Base-by-base conservation (phyloP, 345 rosid species). In the Cardamine resedifolia region DNA sequence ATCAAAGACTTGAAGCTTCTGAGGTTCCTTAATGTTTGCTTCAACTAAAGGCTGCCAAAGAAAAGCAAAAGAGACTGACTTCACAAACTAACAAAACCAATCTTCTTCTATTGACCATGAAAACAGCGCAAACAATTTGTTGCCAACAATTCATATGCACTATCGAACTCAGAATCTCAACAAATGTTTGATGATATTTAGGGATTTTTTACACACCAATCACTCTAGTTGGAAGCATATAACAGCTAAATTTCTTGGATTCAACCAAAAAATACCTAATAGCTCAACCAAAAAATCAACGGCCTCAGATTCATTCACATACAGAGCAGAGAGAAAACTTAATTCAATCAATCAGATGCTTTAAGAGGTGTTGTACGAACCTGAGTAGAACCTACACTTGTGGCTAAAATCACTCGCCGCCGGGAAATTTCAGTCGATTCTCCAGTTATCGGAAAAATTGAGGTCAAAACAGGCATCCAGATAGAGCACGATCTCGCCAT, bases 401-500 rank as follows among this genome's bases (percentile, higher is more conserved):
- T 55, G 34, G 71, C 74, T 69, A 69, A 45, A 23, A 62, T 76
- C 44, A 55, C 75, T 10, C 52, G 66, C 0, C 71, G 63, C 14
- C 68, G 55, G 0, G 63, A 68, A 8, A 67, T 2, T 75, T 75
- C 68, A 60, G 68, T 41, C 43, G 78, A 41, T 10, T 68, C 73
- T 21, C 69, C 78, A 8, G 57, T 60, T 0, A 47, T 15, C 60
- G 71, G 59, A 62, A 75, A 44, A 63, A 55, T 0, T 26, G 79
- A 55, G 21, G 8, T 53, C 45, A 69, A 27, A 44, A 69, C 26
- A 34, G 79, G 66, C 28, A 24, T 63, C 70, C 58, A 69, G 10
- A 63, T 41, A 23, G 41, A 68, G 73, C 69, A 68, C 38, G 69
- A 67, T 61, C 56, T 60, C 78, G 73, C 78, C 78, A 68, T 75